Evolutionary conservation across 768 basidiomycete genomes (phyloP), one percentile per base, ranked within the genome.

Genomic region (Pholiota microspora): DNA sequence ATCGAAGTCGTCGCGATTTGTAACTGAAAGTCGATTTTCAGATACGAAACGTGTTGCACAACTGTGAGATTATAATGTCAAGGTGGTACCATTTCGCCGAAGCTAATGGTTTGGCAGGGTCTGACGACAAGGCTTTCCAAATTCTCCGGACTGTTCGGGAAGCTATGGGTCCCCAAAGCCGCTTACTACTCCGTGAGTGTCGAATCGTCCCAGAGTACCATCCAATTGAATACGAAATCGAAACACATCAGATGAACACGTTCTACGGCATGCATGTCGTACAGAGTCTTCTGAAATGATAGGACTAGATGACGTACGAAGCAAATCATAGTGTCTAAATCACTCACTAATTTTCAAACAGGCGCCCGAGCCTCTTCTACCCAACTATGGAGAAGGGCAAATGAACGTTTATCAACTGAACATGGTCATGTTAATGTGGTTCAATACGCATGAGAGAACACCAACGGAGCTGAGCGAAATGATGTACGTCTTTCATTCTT

Each of bases 131-230:
- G 36, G 59, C 53, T 59, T 34, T 67, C 7, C 51, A 54, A 28
- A 71, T 74, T 5, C 63, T 76, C 4, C 51, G 55, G n/a, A 65
- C 67, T 44, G 61, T 76, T 2, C 57, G 66, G n/a, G 63, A 68
- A 24, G 71, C 68, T 1, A 75, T 76, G 73, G 59, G 59, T 1
- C 62, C 65, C 0, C 36, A 59, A 1, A 73, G 67, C 44, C 66
- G 67, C 0, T 35, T 74, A 10, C 62, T 75, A 23, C 65, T 75
- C 45, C 67, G 73, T 72, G 51, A 49, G 71, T n/a, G n/a, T 57
- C 21, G 21, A 3, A 7, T 8, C n/a, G n/a, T n/a, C n/a, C n/a
- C n/a, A n/a, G n/a, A n/a, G n/a, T n/a, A n/a, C n/a, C n/a, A n/a
- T n/a, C n/a, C n/a, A n/a, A n/a, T n/a, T n/a, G n/a, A n/a, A n/a